Conservation (phyloP, 148 eudicot genomes). For the Spergularia marina region DNA sequence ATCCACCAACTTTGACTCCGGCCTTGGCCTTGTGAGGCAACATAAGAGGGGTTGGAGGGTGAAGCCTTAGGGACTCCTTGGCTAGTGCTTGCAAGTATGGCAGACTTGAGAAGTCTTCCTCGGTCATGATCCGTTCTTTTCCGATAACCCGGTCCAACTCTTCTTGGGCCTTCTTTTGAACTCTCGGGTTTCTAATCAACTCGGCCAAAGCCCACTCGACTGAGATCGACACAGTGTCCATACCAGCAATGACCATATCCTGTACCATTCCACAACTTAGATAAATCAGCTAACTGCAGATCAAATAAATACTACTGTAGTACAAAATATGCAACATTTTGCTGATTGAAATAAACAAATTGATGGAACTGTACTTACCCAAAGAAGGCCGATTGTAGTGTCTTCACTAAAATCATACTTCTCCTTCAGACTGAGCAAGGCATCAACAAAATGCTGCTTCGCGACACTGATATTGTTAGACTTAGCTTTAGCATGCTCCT, state of each 20-base stretch:
- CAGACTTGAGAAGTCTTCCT: conserved; percentile 65
- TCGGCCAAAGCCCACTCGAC: conserved; percentile 91
- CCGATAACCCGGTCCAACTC: conserved; percentile 70
- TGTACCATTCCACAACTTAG: conserved; percentile 26
- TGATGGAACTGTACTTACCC: conserved; percentile 44
- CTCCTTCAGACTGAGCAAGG: conserved; percentile 59
- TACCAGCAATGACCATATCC: conserved; percentile 92
- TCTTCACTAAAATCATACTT: conserved; percentile 79
- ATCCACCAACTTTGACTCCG: conserved; percentile 73
- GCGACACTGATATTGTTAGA: conserved; percentile 36
- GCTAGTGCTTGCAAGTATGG: conserved; percentile 67
- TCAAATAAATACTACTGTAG: no score
- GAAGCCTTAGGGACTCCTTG: conserved; percentile 71
- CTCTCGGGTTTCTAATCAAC: conserved; percentile 67
- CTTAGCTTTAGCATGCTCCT: conserved; percentile 58
- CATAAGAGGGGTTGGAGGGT: conserved; percentile 89
- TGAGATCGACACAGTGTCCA: conserved; percentile 70
- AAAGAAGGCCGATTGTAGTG: conserved; percentile 72
- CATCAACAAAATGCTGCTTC: conserved; percentile 82
- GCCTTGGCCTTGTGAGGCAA: conserved; percentile 74
- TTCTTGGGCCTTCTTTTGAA: conserved; percentile 81
- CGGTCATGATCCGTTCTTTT: conserved; percentile 61
- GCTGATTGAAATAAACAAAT: background rate
- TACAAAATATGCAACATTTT: background rate
- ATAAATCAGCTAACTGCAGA: background rate